Base-by-base conservation (phyloP, 163 green algal species). In the Smithsoniella earleae region DNA sequence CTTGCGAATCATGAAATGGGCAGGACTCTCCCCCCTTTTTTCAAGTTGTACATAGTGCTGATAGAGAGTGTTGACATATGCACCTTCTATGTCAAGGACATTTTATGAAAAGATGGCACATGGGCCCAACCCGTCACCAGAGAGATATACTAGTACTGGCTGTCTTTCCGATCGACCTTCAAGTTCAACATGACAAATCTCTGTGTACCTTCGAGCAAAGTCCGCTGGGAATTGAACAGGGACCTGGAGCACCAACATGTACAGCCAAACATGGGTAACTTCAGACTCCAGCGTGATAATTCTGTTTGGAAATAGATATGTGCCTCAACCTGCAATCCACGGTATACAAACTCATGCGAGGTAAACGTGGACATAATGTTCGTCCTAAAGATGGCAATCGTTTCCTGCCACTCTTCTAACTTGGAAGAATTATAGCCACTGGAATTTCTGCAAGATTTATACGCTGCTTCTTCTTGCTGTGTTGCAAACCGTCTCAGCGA, bases 11-110 rank as follows among this genome's bases (percentile, higher is more conserved):
- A 28, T 3, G 66, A 79, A 93, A 28, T 86, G 66, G 25, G 84
- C 84, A 37, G 87, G 81, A 28, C 91, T 87, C 58, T 90, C 84
- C 66, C 87, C 87, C 28, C 83, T 79, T 77, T 95, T 95, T 72
- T 89, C 66, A 36, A 95, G 78, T 75, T 90, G 79, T 20, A 90
- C 82, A 76, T 89, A 82, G 74, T 90, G 89, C 62, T 78, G 75
- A 73, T 82, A 77, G 75, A 85, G 66, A 13, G 82, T 89, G 80
- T 91, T 87, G 46, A 89, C 78, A 75, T 86, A 92, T 0, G 82
- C 84, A 46, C 91, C 83, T 30, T 87, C 89, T 27, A 95, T 78
- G 66, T 95, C 87, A 36, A 95, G 78, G 25, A 82, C 38, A 62
- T 91, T 85, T 66, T 90, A 92, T 27, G 74, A 81, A 76, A 95